A percentile compares a stretch with the other conserved stretches of the same genome.
Conservation (phyloP, 768 basidiomycete species). For the Lactarius sanguifluus region DNA sequence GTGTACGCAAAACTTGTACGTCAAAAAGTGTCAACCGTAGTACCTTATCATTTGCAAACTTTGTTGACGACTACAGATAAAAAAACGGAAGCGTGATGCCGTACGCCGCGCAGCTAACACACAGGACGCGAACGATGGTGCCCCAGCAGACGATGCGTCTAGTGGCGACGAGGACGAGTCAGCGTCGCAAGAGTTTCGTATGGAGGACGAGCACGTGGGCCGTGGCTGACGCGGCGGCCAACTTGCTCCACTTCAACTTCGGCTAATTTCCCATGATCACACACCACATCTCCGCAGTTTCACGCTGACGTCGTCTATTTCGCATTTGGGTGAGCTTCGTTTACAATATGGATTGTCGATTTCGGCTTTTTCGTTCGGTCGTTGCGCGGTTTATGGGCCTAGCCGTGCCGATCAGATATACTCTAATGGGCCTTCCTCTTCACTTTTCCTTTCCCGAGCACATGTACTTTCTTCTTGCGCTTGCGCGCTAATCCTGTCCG, state of each 20-base stretch:
- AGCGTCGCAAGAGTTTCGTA: conserved; percentile 30
- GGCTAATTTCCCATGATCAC: conserved; percentile 20
- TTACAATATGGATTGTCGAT: conserved; percentile 31
- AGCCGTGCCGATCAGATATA: conserved; percentile 30
- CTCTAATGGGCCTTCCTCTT: conserved; percentile 27
- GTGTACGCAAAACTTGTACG: conserved; percentile 81
- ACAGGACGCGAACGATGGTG: conserved; percentile 19
- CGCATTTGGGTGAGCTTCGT: conserved; percentile 33
- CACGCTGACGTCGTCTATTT: conserved; percentile 29
- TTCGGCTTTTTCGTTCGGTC: conserved; percentile 20
- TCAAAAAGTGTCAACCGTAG: conserved; percentile 22
- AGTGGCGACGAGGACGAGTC: conserved; percentile 31
- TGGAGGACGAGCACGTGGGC: conserved; percentile 24
- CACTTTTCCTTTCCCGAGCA: conserved; percentile 20
- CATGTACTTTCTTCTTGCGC: conserved; percentile 26
- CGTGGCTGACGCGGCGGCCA: conserved; percentile 24
- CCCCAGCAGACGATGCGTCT: conserved; percentile 22
- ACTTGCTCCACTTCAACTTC: conserved; percentile 12
- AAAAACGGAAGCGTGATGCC: conserved; percentile 31
- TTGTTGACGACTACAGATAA: conserved; percentile 27
- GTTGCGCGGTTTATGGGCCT: conserved; percentile 25
- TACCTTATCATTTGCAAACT: conserved; percentile 17
- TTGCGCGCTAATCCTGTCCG: conserved; percentile 23
- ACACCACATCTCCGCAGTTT: conserved; percentile 19
- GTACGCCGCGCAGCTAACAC: conserved; percentile 24